A percentile compares a stretch with the other conserved stretches of the same genome.
Conservation (phyloP, 768 basidiomycete species). For the Psilocybe cubensis region DNA sequence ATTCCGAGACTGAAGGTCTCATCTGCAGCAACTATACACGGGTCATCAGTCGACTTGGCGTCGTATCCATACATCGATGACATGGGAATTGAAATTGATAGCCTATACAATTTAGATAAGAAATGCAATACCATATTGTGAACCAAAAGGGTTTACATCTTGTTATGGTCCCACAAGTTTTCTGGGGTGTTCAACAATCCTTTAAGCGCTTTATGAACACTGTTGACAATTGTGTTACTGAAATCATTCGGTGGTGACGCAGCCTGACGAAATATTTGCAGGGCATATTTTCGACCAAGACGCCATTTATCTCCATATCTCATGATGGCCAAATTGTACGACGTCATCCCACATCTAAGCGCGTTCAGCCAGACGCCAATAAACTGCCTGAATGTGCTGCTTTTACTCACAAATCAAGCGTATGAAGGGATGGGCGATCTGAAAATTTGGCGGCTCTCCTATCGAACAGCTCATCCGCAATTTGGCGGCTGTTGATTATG, state of each 20-base stretch:
- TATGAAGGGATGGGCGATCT: not conserved
- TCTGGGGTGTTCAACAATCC: constrained; percentile 13
- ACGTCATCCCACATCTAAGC: constrained; percentile 20
- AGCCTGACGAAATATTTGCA: constrained; percentile 24
- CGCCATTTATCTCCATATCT: constrained; percentile 27
- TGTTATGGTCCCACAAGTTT: constrained; percentile 11
- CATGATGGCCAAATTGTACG: constrained; percentile 23
- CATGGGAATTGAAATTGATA: constrained; percentile 19
- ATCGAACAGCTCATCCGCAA: constrained; percentile 14
- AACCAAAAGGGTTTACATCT: constrained; percentile 1
- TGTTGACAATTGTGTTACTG: constrained; percentile 13
- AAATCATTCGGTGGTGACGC: constrained; percentile 7
- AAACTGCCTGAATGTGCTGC: too few species aligned
- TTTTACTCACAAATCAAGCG: constrained; percentile 10
- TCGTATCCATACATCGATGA: constrained; percentile 21
- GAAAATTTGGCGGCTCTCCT: constrained; percentile 11
- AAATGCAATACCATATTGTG: not conserved
- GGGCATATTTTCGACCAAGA: constrained; percentile 23
- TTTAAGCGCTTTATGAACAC: constrained; percentile 12
- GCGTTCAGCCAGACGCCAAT: too few species aligned
- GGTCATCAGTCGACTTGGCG: constrained; percentile 13
- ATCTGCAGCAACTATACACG: constrained; percentile 13
- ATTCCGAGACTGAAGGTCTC: not conserved
- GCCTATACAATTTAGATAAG: constrained; percentile 3
- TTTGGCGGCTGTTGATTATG: constrained; percentile 12